These are phyloP conservation scores for Annulohypoxylon nitens DNA, from an alignment of 495 filamentous ascomycete species.

Conservation along the genomic window DNA sequence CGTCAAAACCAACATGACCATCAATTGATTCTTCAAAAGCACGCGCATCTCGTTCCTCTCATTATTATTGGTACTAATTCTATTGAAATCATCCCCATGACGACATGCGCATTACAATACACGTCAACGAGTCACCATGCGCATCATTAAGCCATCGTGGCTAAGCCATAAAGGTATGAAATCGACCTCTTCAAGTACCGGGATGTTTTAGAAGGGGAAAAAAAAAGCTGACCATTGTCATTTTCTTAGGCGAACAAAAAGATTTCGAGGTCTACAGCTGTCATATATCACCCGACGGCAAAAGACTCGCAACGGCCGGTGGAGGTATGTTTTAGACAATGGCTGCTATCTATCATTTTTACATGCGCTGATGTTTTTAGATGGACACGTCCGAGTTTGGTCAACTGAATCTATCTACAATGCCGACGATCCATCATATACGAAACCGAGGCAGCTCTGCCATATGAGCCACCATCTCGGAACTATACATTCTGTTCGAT, in stretches of 20 bases:
- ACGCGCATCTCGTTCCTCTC: constrained; percentile 22
- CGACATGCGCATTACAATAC: constrained; percentile 51
- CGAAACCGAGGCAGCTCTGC: constrained; percentile 91
- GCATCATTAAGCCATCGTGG: constrained; percentile 94
- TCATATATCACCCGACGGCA: constrained; percentile 94
- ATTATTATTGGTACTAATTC: neutral
- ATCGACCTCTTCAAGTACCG: neutral
- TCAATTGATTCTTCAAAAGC: constrained; percentile 32
- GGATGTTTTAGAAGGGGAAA: neutral
- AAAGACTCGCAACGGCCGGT: constrained; percentile 89
- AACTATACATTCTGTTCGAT: constrained; percentile 95
- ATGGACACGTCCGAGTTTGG: constrained; percentile 98
- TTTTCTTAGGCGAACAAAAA: constrained; percentile 83
- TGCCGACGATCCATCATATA: constrained; percentile 74
- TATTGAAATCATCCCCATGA: constrained; percentile 27
- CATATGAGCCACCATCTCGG: constrained; percentile 98
- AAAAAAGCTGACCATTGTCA: constrained; percentile 32
- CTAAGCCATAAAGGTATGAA: constrained; percentile 84
- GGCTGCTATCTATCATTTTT: constrained; percentile 20
- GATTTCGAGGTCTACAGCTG: constrained; percentile 98
- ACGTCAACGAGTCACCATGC: constrained; percentile 66
- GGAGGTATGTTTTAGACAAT: constrained; percentile 72
- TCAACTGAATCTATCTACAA: constrained; percentile 93
- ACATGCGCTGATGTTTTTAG: constrained; percentile 53
- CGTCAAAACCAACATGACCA: constrained; percentile 29